Base-by-base conservation (phyloP, 768 basidiomycete genomes). In the Mrakia blollopis region DNA sequence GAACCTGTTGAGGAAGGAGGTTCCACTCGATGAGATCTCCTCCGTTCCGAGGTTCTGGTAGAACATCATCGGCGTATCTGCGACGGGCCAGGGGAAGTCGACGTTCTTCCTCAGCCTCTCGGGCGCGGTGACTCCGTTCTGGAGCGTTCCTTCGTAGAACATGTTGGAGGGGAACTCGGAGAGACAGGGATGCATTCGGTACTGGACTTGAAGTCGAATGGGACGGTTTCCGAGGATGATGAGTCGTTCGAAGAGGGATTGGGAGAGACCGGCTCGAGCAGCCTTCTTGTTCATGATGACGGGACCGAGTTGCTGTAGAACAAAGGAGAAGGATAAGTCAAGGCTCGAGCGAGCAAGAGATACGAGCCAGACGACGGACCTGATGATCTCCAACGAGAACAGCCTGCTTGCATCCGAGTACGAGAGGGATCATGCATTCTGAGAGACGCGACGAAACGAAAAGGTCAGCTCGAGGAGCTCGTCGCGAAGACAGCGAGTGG, bases 201-300 rank as follows among this genome's bases (percentile, higher is more conserved):
- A 99, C 84, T 99, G 97, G 39, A 99, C 97, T 85, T 98, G 96
- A 39, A 99, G 89, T 74, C 97, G 94, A 82, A 99, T 99, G 30
- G 97, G 97, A 39, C 94, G 89, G 84, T 99, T 99, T 44, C 91
- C 90, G 76, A 98, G 90, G 63, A 98, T 88, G 79, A 99, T 94
- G 67, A 99, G 90, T 63, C 97, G 91, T 83, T 99, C 97, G 80
- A 99, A 99, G 28, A 99, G 89, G 0, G 97, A 99, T 82, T 98
- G 97, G 0, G 95, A 98, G 54, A 99, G 88, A 28, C 97, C 97
- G 7, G 97, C 97, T n/a, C 94, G 92, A 2, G 97, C 96, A 0
- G 97, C 97, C 82, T 99, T 98, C 89, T 99, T 99, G 88, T 98
- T 99, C 97, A 99, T 98, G 83, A 99, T 98, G 81, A 98, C 97